Conservation (phyloP, 306 rosid genomes). For the Hippophae gyantsensis region DNA sequence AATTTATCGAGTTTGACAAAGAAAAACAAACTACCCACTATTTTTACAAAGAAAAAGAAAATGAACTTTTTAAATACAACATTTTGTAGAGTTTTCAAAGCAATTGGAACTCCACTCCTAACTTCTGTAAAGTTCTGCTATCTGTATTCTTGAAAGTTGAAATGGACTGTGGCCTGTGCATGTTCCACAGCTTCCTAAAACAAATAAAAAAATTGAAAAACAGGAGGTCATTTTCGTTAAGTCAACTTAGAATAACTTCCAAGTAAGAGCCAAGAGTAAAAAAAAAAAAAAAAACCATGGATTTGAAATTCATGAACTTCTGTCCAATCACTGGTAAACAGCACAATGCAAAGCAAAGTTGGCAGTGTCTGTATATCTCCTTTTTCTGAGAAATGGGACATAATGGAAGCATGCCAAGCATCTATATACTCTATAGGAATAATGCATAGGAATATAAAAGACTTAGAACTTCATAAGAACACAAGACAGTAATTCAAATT, state of each 20-base stretch:
- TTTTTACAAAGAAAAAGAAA: no score
- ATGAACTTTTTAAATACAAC: no score
- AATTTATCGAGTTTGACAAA: no score
- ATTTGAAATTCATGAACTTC: slow-evolving; percentile 38
- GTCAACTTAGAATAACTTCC: not conserved
- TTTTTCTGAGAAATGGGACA: slow-evolving; percentile 40
- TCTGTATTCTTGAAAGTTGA: slow-evolving; percentile 86
- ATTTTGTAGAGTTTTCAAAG: no score
- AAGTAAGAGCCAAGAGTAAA: no score
- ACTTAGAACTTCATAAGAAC: no score
- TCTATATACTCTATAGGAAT: not conserved
- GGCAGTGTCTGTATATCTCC: slow-evolving; percentile 80
- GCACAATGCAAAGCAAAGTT: slow-evolving; percentile 92
- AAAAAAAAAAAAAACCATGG: no score
- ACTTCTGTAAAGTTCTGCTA: slow-evolving; percentile 15
- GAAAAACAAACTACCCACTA: no score
- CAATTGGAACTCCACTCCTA: no score
- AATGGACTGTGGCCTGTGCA: slow-evolving; percentile 83
- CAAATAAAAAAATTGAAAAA: slow-evolving; percentile 1
- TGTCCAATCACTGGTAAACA: slow-evolving; percentile 90
- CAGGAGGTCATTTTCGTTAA: slow-evolving; percentile 3
- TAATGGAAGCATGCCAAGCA: slow-evolving; percentile 2
- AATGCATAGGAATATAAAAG: no score
- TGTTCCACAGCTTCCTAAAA: slow-evolving; percentile 90
- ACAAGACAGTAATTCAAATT: no score